A percentile compares a stretch with the other conserved stretches of the same genome.
These are phyloP conservation scores for Edaphochlamys debaryana DNA, from an alignment of 139 green algal genomes.

Conservation along the genomic window DNA sequence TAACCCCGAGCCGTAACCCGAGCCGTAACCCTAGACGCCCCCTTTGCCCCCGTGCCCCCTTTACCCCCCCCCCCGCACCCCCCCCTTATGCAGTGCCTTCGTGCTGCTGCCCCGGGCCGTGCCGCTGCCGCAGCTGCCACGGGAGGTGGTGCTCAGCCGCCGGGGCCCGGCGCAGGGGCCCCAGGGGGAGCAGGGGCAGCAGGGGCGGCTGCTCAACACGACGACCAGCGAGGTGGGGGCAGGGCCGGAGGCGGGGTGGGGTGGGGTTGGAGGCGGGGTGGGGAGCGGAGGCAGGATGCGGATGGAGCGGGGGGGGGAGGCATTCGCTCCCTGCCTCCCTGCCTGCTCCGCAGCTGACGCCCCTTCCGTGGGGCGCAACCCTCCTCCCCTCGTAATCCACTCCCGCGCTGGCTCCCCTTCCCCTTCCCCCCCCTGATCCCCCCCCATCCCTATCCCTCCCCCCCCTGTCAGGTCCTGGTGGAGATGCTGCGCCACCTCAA, in stretches of 20 bases:
- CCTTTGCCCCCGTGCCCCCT: no score
- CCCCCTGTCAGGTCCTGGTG: constrained; percentile 45
- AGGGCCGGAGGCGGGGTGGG: not conserved
- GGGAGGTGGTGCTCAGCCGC: constrained; percentile 3
- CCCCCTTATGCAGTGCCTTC: not conserved
- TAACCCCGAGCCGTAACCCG: no score
- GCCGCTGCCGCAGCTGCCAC: not conserved
- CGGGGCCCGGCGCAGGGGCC: no score
- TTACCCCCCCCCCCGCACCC: no score
- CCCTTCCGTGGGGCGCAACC: not conserved
- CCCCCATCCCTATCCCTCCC: not conserved
- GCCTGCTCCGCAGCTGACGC: no score
- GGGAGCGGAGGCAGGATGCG: not conserved
- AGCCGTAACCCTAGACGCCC: no score
- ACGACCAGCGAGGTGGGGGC: not conserved
- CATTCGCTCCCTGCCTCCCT: no score
- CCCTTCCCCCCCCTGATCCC: not conserved
- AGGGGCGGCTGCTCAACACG: no score
- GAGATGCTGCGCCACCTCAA: constrained; percentile 86
- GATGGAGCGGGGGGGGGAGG: no score
- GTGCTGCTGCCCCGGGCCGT: constrained; percentile 12
- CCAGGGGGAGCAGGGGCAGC: no score
- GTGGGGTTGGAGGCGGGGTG: not conserved
- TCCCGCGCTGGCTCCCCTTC: no score
- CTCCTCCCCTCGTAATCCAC: not conserved